Percentiles rank a stretch among this genome's conserved stretches.
Evolutionary conservation across 345 rosid species (phyloP).

Genomic region (Geranium rotundifolium): DNA sequence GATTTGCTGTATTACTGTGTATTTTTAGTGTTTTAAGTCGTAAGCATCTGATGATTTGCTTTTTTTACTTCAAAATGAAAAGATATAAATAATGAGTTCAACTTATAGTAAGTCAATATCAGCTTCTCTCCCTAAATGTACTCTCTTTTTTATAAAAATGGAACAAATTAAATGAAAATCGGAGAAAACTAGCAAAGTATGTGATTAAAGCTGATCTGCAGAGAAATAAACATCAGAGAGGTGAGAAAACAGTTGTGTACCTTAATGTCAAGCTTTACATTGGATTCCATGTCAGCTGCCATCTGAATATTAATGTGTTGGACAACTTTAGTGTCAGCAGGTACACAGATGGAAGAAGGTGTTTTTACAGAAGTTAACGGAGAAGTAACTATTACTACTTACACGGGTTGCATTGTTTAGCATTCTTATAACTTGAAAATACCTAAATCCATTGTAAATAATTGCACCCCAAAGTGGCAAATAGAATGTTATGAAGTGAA

Average conservation of each 20-base stretch:
- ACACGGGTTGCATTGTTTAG: constrained; percentile 86
- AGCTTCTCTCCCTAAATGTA: too few species aligned
- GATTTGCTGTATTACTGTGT: too few species aligned
- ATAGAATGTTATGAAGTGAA: constrained; percentile 79
- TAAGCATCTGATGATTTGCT: too few species aligned
- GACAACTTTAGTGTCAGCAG: constrained; percentile 6
- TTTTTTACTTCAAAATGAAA: too few species aligned
- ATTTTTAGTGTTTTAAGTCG: too few species aligned
- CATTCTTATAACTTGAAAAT: constrained; percentile 95
- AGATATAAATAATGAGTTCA: too few species aligned
- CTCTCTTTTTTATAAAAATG: too few species aligned
- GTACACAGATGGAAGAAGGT: background rate
- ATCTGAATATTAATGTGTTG: constrained; percentile 35
- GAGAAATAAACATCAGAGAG: background rate
- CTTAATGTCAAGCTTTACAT: constrained; percentile 65
- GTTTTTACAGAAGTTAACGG: background rate
- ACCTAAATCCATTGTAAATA: constrained; percentile 85
- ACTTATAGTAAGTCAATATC: too few species aligned
- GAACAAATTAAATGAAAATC: too few species aligned
- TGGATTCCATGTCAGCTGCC: constrained; percentile 84
- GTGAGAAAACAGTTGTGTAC: constrained; percentile 15
- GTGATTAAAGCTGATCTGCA: background rate
- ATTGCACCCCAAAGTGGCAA: constrained; percentile 94
- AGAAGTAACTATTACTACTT: constrained; percentile 12
- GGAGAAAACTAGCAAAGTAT: too few species aligned